A percentile compares a stretch with the other conserved stretches of the same genome.
These are phyloP conservation scores for Fusarium mundagurra DNA, from an alignment of 2,329 filamentous ascomycete species.

Conservation along the genomic window DNA sequence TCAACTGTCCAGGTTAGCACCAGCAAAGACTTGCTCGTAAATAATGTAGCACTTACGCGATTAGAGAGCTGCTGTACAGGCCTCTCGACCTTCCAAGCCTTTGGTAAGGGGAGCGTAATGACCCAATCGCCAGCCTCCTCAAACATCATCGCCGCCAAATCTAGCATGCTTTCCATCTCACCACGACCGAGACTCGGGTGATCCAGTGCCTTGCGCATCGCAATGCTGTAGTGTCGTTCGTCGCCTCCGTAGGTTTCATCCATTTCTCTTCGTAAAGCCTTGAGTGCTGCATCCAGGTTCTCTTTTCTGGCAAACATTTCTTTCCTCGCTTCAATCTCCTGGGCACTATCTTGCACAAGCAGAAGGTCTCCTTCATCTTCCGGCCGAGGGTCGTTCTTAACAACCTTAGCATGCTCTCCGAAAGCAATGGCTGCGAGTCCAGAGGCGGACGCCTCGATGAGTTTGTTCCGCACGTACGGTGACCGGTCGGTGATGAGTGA, in stretches of 20 bases:
- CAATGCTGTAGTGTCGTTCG: conserved; percentile 52
- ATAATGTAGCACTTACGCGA: conserved; percentile 44
- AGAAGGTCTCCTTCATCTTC: conserved; percentile 51
- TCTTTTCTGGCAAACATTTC: conserved; percentile 73
- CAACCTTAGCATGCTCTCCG: conserved; percentile 64
- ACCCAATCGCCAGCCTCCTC: conserved; percentile 56
- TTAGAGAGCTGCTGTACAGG: conserved; percentile 49
- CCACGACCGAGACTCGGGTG: conserved; percentile 51
- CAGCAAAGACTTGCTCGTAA: not conserved
- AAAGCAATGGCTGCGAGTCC: conserved; percentile 72
- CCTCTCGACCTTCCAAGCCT: conserved; percentile 53
- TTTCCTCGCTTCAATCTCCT: conserved; percentile 66
- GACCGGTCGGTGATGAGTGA: conserved; percentile 70
- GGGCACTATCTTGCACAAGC: conserved; percentile 55
- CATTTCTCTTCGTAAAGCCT: conserved; percentile 56
- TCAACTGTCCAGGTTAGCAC: conserved; percentile 45
- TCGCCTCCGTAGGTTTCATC: conserved; percentile 53
- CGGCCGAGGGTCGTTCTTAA: conserved; percentile 50
- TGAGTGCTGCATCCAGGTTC: conserved; percentile 67
- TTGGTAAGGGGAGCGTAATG: conserved; percentile 53
- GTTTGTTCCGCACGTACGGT: conserved; percentile 67
- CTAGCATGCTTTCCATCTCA: conserved; percentile 55
- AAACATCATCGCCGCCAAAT: conserved; percentile 59
- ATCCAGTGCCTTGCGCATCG: conserved; percentile 56
- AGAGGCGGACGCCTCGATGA: conserved; percentile 67